Conservation (phyloP, 2,329 filamentous ascomycete genomes). For the Xylariaceae sp. region DNA sequence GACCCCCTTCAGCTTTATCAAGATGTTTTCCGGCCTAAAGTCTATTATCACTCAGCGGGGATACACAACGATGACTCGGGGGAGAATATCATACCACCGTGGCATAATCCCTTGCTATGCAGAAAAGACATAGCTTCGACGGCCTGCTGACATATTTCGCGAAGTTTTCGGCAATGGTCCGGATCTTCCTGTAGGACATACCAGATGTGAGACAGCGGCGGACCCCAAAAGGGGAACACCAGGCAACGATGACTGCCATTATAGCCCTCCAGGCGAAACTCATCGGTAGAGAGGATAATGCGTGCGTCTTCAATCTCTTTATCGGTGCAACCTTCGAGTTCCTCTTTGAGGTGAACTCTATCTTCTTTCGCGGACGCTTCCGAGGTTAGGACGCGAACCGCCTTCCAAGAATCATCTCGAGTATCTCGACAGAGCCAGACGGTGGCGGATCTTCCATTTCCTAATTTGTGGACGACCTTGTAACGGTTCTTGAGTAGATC, state of each 20-base stretch:
- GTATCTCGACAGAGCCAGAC: constrained; percentile 9
- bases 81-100: not conserved
- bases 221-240: constrained; percentile 2
- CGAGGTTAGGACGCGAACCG: constrained; percentile 5
- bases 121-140: constrained; percentile 4
- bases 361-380: not conserved
- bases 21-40: constrained; percentile 4
- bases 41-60: not conserved
- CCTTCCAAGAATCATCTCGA: constrained; percentile 1
- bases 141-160: not conserved
- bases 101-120: not conserved
- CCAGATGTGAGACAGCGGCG: not conserved
- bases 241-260: constrained; percentile 8
- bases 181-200: not conserved
- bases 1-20: not conserved
- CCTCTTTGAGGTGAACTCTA: not conserved
- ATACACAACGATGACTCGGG: too few relatives aligned
- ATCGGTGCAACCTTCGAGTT: not conserved
- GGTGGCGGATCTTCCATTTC: constrained; percentile 3
- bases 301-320: not conserved
- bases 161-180: not conserved
- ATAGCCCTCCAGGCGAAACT: not conserved
- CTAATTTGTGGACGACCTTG: constrained; percentile 8
- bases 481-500: constrained; percentile 1
- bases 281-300: not conserved